Percentiles rank a stretch among this genome's conserved stretches.
These are phyloP conservation scores for Cyberlindnera misumaiensis DNA, from an alignment of 805 yeast genomes.

Conservation along the genomic window DNA sequence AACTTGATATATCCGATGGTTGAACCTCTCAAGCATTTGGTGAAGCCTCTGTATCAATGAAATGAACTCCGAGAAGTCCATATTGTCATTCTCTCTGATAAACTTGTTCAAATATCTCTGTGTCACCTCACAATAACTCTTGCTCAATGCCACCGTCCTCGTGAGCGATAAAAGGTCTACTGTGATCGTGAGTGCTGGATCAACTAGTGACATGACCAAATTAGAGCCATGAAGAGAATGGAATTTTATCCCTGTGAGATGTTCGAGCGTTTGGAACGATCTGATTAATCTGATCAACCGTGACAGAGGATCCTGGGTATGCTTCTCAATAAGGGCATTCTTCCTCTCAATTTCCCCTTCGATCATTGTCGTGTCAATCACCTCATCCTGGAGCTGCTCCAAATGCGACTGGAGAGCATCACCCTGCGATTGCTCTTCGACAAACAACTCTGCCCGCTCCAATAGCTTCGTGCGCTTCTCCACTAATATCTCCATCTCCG, in stretches of 20 bases:
- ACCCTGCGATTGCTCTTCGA: conserved; percentile 1
- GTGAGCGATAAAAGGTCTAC: conserved; percentile 5
- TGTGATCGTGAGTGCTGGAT: conserved; percentile 5
- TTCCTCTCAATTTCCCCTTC: conserved; percentile 15
- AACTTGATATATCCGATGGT: conserved; percentile 14
- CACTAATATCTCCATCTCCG: conserved; percentile 11
- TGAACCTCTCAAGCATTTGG: conserved; percentile 4
- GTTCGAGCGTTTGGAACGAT: conserved; percentile 10
- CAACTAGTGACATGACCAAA: conserved; percentile 4
- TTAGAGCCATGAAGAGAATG: conserved; percentile 6
- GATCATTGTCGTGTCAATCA: conserved; percentile 12
- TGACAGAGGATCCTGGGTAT: conserved; percentile 16
- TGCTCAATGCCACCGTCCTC: not conserved
- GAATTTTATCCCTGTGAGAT: conserved; percentile 11
- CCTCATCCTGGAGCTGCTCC: conserved; percentile 5
- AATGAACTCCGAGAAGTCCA: conserved; percentile 4
- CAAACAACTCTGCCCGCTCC: conserved; percentile 3
- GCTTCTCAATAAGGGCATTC: conserved; percentile 10
- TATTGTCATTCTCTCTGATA: not conserved
- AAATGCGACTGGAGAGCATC: conserved; percentile 1
- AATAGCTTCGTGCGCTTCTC: conserved; percentile 9
- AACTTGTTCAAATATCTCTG: conserved; percentile 7
- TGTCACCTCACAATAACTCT: not conserved
- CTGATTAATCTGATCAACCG: conserved; percentile 9
- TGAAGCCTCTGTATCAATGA: conserved; percentile 4